Evolutionary conservation across 2,329 filamentous ascomycete genomes (phyloP).

Genomic region (Epichloe uncinata): DNA sequence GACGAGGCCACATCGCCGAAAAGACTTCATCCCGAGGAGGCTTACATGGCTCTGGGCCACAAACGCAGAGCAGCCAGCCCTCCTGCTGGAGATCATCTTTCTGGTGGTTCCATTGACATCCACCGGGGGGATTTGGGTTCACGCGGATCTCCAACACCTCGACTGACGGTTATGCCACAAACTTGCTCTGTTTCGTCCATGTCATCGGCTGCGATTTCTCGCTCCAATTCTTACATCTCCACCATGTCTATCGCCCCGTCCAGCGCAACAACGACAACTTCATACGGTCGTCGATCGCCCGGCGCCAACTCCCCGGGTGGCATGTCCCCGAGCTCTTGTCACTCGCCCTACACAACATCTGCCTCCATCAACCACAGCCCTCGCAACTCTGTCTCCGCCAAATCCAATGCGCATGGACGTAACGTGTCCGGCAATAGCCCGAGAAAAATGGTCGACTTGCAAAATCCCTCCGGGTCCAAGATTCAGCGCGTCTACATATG

Average conservation of each 20-base stretch:
- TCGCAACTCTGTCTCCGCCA: conserved; percentile 28
- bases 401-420: conserved; percentile 29
- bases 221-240: conserved; percentile 35
- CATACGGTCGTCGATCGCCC: conserved; percentile 34
- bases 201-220: conserved; percentile 24
- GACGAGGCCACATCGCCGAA: conserved; percentile 38
- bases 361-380: conserved; percentile 37
- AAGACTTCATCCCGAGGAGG: conserved; percentile 37
- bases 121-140: conserved; percentile 37
- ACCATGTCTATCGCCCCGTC: conserved; percentile 28
- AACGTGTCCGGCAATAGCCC: conserved; percentile 36
- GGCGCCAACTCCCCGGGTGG: conserved; percentile 32
- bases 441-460: conserved; percentile 37
- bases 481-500: conserved; percentile 53
- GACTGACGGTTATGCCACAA: conserved; percentile 33
- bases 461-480: conserved; percentile 33
- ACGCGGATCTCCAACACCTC: conserved; percentile 39
- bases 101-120: conserved; percentile 22
- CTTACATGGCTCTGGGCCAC: conserved; percentile 27
- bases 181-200: conserved; percentile 30
- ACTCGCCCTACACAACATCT: conserved; percentile 36
- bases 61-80: conserved; percentile 46
- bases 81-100: conserved; percentile 30
- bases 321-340: conserved; percentile 35
- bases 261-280: conserved; percentile 29